Evolutionary conservation across 2,329 filamentous ascomycete species (phyloP), one percentile per base, ranked within the genome.

Genomic region (Cercospora janseana): DNA sequence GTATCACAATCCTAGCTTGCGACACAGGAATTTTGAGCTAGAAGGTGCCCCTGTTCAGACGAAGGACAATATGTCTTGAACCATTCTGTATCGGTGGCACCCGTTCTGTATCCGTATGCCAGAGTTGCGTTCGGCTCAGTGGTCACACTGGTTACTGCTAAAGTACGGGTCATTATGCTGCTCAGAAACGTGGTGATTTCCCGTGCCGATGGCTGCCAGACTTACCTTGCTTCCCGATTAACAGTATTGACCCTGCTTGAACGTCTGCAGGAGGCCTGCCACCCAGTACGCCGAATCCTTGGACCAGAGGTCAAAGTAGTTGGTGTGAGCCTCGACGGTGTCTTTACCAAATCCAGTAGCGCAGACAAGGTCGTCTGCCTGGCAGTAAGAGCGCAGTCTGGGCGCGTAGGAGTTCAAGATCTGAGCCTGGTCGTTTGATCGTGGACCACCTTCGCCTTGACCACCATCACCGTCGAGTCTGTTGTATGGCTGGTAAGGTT

Each of bases 351-450:
- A 35, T 15, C 45, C 45, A 29, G 45, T 15, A 9, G 70, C 71
- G 54, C 72, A 74, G 47, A 72, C 66, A 2, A 71, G 69, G 46
- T 73, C 72, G 7, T 65, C 65, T 3, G 55, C 52, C 24, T 63
- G 60, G 50, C 71, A 72, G 60, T 70, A 72, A 10, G 63, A 64
- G 41, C 63, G 68, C 24, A 63, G 70, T 28, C 60, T 60, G 42
- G 55, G 58, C 26, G 70, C 55, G 49, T 58, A 60, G 29, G 40
- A 46, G 21, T 49, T 34, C 16, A 60, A 44, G 15, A 62, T 63
- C 18, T 56, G 55, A 1, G 68, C 59, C 42, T 66, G 63, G 4
- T 52, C 58, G 6, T 58, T 60, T 1, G 63, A 59, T 8, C 69
- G 68, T 4, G 68, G 10, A 15, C 45, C 67, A 46, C 61, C 63